Conservation (phyloP, 2,329 filamentous ascomycete genomes). For the Onygenales sp. region DNA sequence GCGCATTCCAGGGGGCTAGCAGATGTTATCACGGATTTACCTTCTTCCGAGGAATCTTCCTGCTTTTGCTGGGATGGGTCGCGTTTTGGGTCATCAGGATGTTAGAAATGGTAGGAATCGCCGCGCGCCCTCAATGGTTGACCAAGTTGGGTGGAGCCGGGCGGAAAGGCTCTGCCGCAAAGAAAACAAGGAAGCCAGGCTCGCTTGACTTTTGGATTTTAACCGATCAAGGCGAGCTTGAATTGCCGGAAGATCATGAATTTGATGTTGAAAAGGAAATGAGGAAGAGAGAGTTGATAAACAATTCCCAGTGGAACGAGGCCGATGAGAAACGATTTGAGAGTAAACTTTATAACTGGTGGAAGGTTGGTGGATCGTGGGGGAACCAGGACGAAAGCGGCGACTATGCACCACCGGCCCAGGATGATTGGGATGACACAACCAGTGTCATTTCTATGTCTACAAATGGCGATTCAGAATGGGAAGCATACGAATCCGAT, state of each 20-base stretch:
- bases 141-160: slow-evolving; percentile 24
- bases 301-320: slow-evolving; percentile 30
- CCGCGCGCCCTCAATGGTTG: slow-evolving; percentile 55
- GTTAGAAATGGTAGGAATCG: slow-evolving; percentile 52
- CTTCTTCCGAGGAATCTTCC: slow-evolving; percentile 66
- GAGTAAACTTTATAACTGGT: slow-evolving; percentile 70
- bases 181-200: slow-evolving; percentile 13
- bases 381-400: slow-evolving; percentile 72
- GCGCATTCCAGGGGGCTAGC: slow-evolving; percentile 66
- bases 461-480: slow-evolving; percentile 40
- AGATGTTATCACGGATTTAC: slow-evolving; percentile 65
- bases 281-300: slow-evolving; percentile 48
- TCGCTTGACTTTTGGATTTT: slow-evolving; percentile 46
- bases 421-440: slow-evolving; percentile 61
- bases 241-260: slow-evolving; percentile 50
- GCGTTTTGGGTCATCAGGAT: slow-evolving; percentile 46
- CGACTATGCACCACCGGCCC: slow-evolving; percentile 55
- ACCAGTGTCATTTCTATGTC: slow-evolving; percentile 65
- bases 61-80: slow-evolving; percentile 51
- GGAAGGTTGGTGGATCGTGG: slow-evolving; percentile 75
- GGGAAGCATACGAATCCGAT: slow-evolving; percentile 39
- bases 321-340: slow-evolving; percentile 59
- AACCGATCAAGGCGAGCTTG: slow-evolving; percentile 43
- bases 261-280: slow-evolving; percentile 78
- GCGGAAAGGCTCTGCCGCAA: slow-evolving; percentile 12